These are phyloP conservation scores for Dispira simplex DNA, from an alignment of 192 early-diverging fungal species.

Conservation along the genomic window DNA sequence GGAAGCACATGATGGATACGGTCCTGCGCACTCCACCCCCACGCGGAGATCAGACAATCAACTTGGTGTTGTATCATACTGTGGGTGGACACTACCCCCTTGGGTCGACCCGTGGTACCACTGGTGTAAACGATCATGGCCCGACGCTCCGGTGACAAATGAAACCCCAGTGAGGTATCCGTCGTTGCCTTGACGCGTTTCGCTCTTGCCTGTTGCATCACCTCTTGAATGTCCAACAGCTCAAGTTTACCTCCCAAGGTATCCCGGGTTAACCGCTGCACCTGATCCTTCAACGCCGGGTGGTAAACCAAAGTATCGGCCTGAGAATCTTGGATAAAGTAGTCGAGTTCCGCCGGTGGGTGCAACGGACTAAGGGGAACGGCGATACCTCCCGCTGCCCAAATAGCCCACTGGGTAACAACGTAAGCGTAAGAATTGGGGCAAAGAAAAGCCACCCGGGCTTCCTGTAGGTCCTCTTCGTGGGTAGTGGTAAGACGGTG, in stretches of 20 bases:
- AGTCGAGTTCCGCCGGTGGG: slow-evolving; percentile 58
- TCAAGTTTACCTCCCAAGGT: slow-evolving; percentile 3
- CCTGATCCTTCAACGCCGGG: slow-evolving; percentile 20
- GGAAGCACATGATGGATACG: slow-evolving; percentile 65
- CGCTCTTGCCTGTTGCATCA: too few relatives aligned
- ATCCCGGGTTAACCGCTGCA: background rate
- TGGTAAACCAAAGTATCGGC: slow-evolving; percentile 43
- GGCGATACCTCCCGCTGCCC: slow-evolving; percentile 63
- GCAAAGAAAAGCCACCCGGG: slow-evolving; percentile 27
- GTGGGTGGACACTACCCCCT: slow-evolving; percentile 72
- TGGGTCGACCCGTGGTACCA: slow-evolving; percentile 56
- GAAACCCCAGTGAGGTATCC: background rate
- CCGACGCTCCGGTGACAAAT: slow-evolving; percentile 13
- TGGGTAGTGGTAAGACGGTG: background rate
- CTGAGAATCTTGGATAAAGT: slow-evolving; percentile 52
- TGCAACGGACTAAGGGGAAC: slow-evolving; percentile 60
- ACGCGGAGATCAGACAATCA: slow-evolving; percentile 42
- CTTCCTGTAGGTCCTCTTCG: slow-evolving; percentile 15
- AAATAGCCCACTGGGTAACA: slow-evolving; percentile 52
- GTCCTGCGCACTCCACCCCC: slow-evolving; percentile 52
- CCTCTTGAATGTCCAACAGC: background rate
- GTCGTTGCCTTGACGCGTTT: too few relatives aligned
- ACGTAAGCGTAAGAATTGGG: slow-evolving; percentile 49
- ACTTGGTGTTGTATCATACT: slow-evolving; percentile 47
- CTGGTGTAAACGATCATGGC: slow-evolving; percentile 71